Evolutionary conservation across 2,329 filamentous ascomycete species (phyloP).

Genomic region (Talaromyces sp.): DNA sequence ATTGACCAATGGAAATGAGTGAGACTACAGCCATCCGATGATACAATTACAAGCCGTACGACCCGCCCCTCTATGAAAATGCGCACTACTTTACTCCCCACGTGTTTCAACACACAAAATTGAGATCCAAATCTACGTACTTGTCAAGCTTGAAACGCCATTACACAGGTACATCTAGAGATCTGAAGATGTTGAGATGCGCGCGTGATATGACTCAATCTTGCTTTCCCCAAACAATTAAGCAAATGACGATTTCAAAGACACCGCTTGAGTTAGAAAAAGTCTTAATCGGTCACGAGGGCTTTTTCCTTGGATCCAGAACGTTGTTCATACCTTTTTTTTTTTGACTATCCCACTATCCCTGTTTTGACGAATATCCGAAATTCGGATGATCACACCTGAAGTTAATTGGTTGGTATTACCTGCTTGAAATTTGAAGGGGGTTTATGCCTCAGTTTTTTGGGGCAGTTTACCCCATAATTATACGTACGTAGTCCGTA

Average conservation of each 20-base stretch:
- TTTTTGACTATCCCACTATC: background rate
- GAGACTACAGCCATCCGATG: background rate
- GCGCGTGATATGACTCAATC: background rate
- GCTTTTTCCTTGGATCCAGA: background rate
- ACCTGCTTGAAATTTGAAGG: background rate
- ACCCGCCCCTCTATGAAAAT: background rate
- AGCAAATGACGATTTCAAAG: background rate
- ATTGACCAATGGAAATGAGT: background rate
- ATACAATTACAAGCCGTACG: background rate
- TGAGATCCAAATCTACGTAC: background rate
- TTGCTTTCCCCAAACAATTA: background rate
- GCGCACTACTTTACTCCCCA: background rate
- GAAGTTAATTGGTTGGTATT: background rate
- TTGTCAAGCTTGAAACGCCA: background rate
- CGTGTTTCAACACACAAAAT: background rate
- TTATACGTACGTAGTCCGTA: background rate
- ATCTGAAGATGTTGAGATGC: background rate
- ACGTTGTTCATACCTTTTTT: background rate
- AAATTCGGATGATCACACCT: background rate
- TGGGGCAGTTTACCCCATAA: background rate
- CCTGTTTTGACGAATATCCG: background rate
- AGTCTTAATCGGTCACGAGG: slow-evolving; percentile 3
- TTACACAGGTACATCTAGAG: background rate
- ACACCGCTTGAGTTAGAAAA: background rate
- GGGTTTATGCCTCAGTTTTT: background rate